Base-by-base conservation (phyloP, 495 filamentous ascomycete species). In the Lindgomyces ingoldianus region DNA sequence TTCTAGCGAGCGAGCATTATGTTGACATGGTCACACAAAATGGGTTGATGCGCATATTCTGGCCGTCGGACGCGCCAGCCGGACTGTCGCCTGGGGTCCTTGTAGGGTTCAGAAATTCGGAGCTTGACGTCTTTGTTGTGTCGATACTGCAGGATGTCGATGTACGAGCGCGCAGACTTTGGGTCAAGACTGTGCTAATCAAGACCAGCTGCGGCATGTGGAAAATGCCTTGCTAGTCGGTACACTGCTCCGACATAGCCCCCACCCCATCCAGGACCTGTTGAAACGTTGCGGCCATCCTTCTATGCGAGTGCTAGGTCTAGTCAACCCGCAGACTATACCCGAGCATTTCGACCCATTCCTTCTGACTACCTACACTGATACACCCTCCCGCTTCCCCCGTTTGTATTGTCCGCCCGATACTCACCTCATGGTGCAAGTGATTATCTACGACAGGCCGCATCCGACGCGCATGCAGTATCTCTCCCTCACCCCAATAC, bases 21-120 rank as follows among this genome's bases (percentile, higher is more conserved):
- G 88, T 85, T 87, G 91, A 83, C 80, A 96, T 90, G 85, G 79
- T 85, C 75, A 81, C 80, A 78, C 78, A 80, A 64, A 89, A 96
- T 91, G 90, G 90, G 69, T 80, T 98, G 81, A 89, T 98, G 85
- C 89, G 94, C 76, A 85, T 99, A 79, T 98, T 99, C 77, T 99
- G 94, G 94, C 94, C 94, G 64, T 87, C 88, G 62, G 92, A 98
- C 79, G 85, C 87, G 24, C 84, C 87, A 72, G 88, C 83, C 22
- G 86, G 85, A 54, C 78, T 81, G 19, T 47, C 62, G 21, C 83
- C 88, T 33, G 95, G 95, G 8, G 88, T 95, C 47, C 85, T 99
- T 60, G 89, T 99, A 19, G 94, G 94, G 64, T 99, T 92, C 91
- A 83, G 89, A 64, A 99, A 99, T 72, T 96, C 93, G 36, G 88